Base-by-base conservation (phyloP, 2,329 filamentous ascomycete genomes). In the Xylaria digitata region DNA sequence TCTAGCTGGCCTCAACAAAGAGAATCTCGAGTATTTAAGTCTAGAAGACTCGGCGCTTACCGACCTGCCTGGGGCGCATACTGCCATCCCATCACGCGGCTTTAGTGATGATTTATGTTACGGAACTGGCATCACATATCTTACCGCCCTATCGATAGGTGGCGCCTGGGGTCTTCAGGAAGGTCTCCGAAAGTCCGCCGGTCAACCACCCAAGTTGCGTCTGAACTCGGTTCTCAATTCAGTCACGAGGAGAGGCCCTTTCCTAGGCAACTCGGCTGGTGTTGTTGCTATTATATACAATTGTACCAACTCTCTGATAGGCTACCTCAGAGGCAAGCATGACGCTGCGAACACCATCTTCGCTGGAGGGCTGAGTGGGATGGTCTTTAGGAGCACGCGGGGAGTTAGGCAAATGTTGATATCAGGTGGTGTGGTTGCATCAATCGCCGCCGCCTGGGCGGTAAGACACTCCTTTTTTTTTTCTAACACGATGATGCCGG, bases 31-130 rank as follows among this genome's bases (percentile, higher is more conserved):
- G 80, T 99, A 99, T 81, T 87, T 99, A 71, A 90, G 91, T 30
- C 90, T 99, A 76, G 96, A 99, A 82, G 96, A 99, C 79, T 92
- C 93, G 56, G 88, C 90, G 32, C 89, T 97, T 65, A 94, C 93
- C 69, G 90, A 96, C 76, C 87, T 97, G 21, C 94, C 94, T 55
- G 94, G 94, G 76, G 87, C 90, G 66, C 92, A 92, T 78, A 96
- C 95, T 49, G 91, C 94, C 61, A 87, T 99, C 61, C 96, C 96
- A 49, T 97, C 94, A 63, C 91, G 96, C 79, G 96, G 96, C 78
- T 99, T 97, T 89, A 97, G 94, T 68, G 96, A 99, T 78, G 96
- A 99, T 80, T 88, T 99, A 67, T 98, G 96, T 83, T 99, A 99
- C 80, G 96, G 96, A 77, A 96, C 96, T 23, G 96, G 96, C 75